A percentile compares a stretch with the other conserved stretches of the same genome.
These are phyloP conservation scores for Stygiomarasmius scandens DNA, from an alignment of 1,284 basidiomycete genomes.

Conservation along the genomic window DNA sequence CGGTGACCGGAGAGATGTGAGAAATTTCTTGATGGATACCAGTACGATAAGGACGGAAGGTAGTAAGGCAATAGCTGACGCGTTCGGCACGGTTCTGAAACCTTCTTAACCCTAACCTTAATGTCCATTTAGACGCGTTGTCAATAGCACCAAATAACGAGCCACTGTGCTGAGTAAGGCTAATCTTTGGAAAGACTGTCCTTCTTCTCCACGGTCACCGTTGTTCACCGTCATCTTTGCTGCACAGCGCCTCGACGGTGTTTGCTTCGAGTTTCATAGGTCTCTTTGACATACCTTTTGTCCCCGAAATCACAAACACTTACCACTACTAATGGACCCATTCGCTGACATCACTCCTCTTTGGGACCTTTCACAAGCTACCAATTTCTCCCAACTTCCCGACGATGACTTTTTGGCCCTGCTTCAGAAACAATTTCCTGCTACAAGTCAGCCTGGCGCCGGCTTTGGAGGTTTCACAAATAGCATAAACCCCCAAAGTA, in stretches of 20 bases:
- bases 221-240: background rate
- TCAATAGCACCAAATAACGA: background rate
- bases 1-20: background rate
- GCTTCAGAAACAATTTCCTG: constrained; percentile 71
- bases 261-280: background rate
- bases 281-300: background rate
- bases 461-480: constrained; percentile 26
- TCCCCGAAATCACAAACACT: background rate
- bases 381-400: constrained; percentile 64
- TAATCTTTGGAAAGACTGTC: background rate
- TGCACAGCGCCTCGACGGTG: background rate
- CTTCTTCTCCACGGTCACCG: background rate
- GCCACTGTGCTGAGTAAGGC: constrained; percentile 5
- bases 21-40: background rate
- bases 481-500: constrained; percentile 60
- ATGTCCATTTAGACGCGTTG: background rate
- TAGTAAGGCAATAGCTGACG: background rate
- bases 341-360: constrained; percentile 48
- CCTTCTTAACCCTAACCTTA: no score
- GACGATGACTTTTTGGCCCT: constrained; percentile 80
- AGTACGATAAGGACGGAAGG: background rate
- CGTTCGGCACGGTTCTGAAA: background rate
- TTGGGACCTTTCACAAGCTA: constrained; percentile 69
- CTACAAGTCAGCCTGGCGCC: constrained; percentile 21
- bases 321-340: constrained; percentile 38